Evolutionary conservation across 2,329 filamentous ascomycete species (phyloP).

Genomic region (Alternaria solani): DNA sequence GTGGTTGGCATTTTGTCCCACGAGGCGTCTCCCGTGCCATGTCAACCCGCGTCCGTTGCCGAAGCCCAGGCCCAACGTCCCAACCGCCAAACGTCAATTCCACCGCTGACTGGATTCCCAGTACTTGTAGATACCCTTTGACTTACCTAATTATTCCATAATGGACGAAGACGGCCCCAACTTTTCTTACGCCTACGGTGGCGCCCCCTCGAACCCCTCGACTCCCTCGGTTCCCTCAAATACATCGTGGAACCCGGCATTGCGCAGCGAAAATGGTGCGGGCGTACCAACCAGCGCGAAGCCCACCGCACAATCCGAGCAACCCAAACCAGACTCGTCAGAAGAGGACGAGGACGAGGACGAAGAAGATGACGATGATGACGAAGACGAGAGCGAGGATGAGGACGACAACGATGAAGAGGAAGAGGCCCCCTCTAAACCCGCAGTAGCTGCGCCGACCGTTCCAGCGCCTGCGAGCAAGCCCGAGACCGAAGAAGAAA

Average conservation of each 20-base stretch:
- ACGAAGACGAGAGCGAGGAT: conserved; percentile 18
- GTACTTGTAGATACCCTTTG: conserved; percentile 49
- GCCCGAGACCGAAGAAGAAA: conserved; percentile 11
- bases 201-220: conserved; percentile 27
- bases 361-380: conserved; percentile 19
- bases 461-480: conserved; percentile 12
- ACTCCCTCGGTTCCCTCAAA: conserved; percentile 40
- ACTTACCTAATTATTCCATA: conserved; percentile 36
- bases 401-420: conserved; percentile 15
- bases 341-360: conserved; percentile 31
- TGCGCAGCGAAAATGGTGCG: conserved; percentile 54
- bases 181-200: conserved; percentile 51
- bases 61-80: conserved; percentile 17
- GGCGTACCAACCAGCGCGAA: conserved; percentile 19
- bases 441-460: conserved; percentile 10
- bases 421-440: conserved; percentile 10
- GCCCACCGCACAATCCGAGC: conserved; percentile 20
- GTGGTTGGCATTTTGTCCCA: conserved; percentile 3
- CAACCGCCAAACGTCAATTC: conserved; percentile 4
- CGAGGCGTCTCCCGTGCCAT: conserved; percentile 9
- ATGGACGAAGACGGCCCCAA: conserved; percentile 51
- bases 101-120: conserved; percentile 36
- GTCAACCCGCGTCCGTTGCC: conserved; percentile 14
- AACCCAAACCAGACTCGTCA: conserved; percentile 26
- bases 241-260: conserved; percentile 65